These are phyloP conservation scores for Chamaecyparis obtusa DNA, from an alignment of 75 land plant species.

Conservation along the genomic window DNA sequence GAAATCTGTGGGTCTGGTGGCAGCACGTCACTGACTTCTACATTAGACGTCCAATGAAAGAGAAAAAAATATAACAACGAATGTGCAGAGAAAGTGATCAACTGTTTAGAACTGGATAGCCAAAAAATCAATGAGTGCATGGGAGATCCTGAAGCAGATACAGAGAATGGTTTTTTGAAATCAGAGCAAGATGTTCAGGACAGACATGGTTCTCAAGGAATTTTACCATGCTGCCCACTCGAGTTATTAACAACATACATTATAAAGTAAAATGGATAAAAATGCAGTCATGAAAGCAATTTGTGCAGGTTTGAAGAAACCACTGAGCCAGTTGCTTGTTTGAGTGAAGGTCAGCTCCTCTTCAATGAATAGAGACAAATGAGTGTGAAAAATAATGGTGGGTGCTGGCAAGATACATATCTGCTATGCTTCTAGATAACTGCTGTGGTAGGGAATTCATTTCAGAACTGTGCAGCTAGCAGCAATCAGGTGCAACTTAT, in stretches of 20 bases:
- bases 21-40: constrained; percentile 64
- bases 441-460: neutral
- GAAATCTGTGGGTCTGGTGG: constrained; percentile 62
- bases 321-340: constrained; percentile 51
- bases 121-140: constrained; percentile 61
- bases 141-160: constrained; percentile 53
- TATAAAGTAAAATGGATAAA: constrained; percentile 59
- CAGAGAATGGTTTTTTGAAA: constrained; percentile 63
- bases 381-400: constrained; percentile 55
- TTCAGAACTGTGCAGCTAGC: neutral
- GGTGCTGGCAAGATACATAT: constrained; percentile 49
- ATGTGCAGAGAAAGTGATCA: constrained; percentile 56
- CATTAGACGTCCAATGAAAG: constrained; percentile 63
- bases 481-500: neutral
- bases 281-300: constrained; percentile 46
- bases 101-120: constrained; percentile 56
- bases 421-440: neutral
- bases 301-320: constrained; percentile 59
- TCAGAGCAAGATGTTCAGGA: constrained; percentile 82
- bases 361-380: constrained; percentile 40
- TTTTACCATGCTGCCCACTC: constrained; percentile 54
- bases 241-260: constrained; percentile 51
- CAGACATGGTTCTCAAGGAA: constrained; percentile 46
- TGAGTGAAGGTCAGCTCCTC: constrained; percentile 42
- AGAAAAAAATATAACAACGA: constrained; percentile 48